Conservation (phyloP, 495 filamentous ascomycete species). For the Chaetomium fimeti region DNA sequence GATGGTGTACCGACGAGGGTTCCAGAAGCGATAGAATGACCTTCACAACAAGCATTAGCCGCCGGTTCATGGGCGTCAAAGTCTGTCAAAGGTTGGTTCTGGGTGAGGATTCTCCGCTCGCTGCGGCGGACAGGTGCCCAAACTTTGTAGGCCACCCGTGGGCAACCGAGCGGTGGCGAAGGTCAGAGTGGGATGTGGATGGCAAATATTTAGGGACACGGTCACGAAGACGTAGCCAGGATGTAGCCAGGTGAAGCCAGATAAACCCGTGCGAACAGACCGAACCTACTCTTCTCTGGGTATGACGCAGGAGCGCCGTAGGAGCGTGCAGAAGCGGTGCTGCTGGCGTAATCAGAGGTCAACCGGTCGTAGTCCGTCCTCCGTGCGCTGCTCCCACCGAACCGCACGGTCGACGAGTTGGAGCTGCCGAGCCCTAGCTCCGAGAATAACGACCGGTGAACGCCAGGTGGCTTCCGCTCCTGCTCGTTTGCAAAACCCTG, state of each 20-base stretch:
- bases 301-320: slow-evolving; percentile 34
- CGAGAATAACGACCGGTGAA: slow-evolving; percentile 39
- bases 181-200: too few species aligned
- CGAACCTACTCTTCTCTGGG: slow-evolving; percentile 49
- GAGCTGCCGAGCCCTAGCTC: slow-evolving; percentile 42
- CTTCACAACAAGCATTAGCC: slow-evolving; percentile 26
- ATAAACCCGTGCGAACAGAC: not conserved
- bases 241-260: not conserved
- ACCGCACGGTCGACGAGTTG: slow-evolving; percentile 41
- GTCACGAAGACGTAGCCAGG: not conserved
- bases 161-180: too few species aligned
- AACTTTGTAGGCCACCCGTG: not conserved
- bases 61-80: slow-evolving; percentile 14
- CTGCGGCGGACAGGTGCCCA: slow-evolving; percentile 9
- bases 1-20: slow-evolving; percentile 45
- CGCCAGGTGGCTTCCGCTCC: slow-evolving; percentile 32
- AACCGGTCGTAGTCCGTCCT: slow-evolving; percentile 38
- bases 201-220: too few species aligned
- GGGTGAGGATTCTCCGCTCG: not conserved
- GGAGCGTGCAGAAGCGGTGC: slow-evolving; percentile 30
- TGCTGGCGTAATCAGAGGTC: slow-evolving; percentile 30
- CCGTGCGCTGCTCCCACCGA: slow-evolving; percentile 34
- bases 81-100: not conserved
- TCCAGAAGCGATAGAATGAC: slow-evolving; percentile 40
- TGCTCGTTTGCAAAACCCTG: slow-evolving; percentile 43